Evolutionary conservation across 2,329 filamentous ascomycete species (phyloP).

Genomic region (Dryadomyces sulphureus): DNA sequence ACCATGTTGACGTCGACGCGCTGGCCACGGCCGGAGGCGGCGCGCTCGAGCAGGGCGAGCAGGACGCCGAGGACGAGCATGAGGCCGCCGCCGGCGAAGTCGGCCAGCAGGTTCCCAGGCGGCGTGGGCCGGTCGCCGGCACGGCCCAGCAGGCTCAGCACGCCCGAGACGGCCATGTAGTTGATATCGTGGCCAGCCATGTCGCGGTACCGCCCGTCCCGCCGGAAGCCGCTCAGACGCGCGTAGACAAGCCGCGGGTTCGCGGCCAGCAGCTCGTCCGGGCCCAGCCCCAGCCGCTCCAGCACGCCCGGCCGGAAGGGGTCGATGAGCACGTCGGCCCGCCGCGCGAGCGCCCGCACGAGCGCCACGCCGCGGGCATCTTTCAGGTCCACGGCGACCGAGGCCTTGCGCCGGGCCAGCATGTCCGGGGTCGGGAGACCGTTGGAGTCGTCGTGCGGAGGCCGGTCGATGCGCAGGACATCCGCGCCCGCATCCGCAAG

Average conservation of each 20-base stretch:
- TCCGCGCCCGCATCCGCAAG: conserved; percentile 81
- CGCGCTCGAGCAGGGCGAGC: conserved; percentile 57
- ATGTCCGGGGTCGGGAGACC: conserved; percentile 45
- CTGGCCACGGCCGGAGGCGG: conserved; percentile 55
- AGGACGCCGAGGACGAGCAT: conserved; percentile 71
- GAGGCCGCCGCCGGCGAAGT: conserved; percentile 83
- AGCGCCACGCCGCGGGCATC: conserved; percentile 46
- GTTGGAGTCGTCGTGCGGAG: conserved; percentile 26
- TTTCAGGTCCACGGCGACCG: conserved; percentile 69
- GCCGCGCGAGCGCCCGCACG: conserved; percentile 46
- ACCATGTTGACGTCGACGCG: conserved; percentile 97
- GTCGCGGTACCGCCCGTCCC: conserved; percentile 67
- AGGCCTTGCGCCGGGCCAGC: conserved; percentile 68
- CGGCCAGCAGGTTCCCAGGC: conserved; percentile 72
- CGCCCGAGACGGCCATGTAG: conserved; percentile 79
- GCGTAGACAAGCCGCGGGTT: conserved; percentile 71
- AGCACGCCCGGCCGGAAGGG: conserved; percentile 86
- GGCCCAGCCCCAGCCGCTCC: conserved; percentile 68
- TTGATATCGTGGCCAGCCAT: conserved; percentile 98
- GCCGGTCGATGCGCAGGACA: conserved; percentile 73
- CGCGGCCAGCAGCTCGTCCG: conserved; percentile 45
- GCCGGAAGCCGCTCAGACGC: conserved; percentile 78
- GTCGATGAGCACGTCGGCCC: conserved; percentile 73
- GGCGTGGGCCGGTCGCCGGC: conserved; percentile 55
- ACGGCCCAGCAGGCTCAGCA: conserved; percentile 61